These are phyloP conservation scores for Lichina pygmaea DNA, from an alignment of 495 filamentous ascomycete genomes.

Conservation along the genomic window DNA sequence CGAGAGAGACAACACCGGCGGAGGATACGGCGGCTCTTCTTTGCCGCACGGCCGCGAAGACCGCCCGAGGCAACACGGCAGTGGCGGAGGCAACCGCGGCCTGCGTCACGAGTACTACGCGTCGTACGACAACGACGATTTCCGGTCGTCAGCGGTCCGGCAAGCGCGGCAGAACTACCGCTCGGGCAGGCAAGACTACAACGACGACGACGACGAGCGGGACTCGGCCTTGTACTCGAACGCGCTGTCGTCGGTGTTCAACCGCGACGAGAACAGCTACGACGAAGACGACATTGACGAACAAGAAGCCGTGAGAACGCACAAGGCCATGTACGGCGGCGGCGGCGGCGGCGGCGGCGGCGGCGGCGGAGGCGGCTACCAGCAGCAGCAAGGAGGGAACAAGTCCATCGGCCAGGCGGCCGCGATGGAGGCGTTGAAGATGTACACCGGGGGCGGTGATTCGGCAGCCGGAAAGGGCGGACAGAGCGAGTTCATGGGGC, in stretches of 20 bases:
- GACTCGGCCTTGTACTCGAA: constrained; percentile 19
- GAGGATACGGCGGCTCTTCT: neutral
- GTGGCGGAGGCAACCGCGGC: constrained; percentile 9
- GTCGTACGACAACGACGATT: constrained; percentile 7
- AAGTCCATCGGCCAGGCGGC: constrained; percentile 28
- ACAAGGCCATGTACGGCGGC: constrained; percentile 26
- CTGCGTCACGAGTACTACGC: constrained; percentile 5
- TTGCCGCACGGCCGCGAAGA: neutral
- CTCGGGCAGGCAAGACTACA: constrained; percentile 20
- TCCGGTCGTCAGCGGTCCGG: constrained; percentile 5
- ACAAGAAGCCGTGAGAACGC: constrained; percentile 22
- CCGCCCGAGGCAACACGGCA: neutral
- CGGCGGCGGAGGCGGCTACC: constrained; percentile 7
- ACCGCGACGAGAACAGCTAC: constrained; percentile 15
- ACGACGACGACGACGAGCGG: constrained; percentile 20
- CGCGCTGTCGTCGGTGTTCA: constrained; percentile 11
- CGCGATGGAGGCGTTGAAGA: constrained; percentile 42
- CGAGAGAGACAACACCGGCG: neutral
- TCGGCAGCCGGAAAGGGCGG: constrained; percentile 10
- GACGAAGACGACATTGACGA: constrained; percentile 24
- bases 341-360: constrained; percentile 8
- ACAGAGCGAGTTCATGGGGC: constrained; percentile 34
- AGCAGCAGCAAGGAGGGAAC: constrained; percentile 12
- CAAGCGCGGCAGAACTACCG: constrained; percentile 16
- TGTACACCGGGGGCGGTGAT: constrained; percentile 19